A percentile compares a stretch with the other conserved stretches of the same genome.
Conservation (phyloP, 2,329 filamentous ascomycete species). For the Blastomyces gilchristii region DNA sequence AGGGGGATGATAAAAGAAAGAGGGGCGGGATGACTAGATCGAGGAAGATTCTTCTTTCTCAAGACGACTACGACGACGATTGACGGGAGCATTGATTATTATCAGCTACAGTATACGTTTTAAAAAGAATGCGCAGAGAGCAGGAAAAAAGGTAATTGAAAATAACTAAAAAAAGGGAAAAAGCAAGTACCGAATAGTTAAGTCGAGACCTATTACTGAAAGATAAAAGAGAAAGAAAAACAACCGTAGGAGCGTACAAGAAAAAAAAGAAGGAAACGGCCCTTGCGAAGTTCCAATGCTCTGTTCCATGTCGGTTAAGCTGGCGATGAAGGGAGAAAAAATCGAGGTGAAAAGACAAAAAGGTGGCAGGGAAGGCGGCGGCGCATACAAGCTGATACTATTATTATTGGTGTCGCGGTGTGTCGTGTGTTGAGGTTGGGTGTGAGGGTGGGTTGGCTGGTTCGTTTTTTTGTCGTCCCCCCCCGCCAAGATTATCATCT, state of each 20-base stretch:
- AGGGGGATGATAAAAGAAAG: slow-evolving; percentile 14
- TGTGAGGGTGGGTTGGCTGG: neutral
- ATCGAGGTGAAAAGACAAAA: neutral
- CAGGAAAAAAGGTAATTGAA: neutral
- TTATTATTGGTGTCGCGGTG: neutral
- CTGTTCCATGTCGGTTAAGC: neutral
- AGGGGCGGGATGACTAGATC: neutral
- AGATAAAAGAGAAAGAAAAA: no score
- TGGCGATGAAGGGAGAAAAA: neutral
- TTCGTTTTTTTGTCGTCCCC: neutral
- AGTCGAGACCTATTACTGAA: neutral
- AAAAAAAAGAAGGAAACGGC: slow-evolving; percentile 2
- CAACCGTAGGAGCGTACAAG: slow-evolving; percentile 6
- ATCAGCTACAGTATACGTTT: slow-evolving; percentile 7
- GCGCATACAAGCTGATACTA: slow-evolving; percentile 1
- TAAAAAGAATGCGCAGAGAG: slow-evolving; percentile 15
- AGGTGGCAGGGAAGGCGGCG: neutral
- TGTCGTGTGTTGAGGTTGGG: neutral
- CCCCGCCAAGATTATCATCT: neutral
- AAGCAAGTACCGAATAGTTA: slow-evolving; percentile 4
- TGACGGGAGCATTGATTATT: neutral
- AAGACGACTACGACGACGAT: neutral
- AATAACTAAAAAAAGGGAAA: slow-evolving; percentile 15
- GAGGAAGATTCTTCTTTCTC: neutral
- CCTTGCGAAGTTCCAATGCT: neutral